Evolutionary conservation across 805 yeast genomes (phyloP).

Genomic region (Ogataea glucozyma): DNA sequence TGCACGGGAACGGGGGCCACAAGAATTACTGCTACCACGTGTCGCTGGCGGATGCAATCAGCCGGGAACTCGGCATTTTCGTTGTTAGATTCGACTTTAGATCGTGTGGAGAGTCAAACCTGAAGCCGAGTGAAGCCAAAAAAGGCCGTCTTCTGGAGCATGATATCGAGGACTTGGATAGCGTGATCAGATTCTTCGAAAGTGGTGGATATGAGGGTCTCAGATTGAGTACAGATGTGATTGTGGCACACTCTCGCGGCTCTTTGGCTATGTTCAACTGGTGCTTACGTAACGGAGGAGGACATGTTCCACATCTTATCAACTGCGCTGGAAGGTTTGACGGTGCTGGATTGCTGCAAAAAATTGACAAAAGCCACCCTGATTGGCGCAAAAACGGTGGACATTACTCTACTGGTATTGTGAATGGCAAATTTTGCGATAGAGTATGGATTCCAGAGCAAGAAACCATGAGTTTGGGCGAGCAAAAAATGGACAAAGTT

Average conservation of each 20-base stretch:
- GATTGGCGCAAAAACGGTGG: constrained; percentile 45
- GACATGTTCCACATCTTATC: constrained; percentile 58
- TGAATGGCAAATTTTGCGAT: constrained; percentile 49
- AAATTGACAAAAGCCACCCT: constrained; percentile 37
- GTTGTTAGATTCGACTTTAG: constrained; percentile 82
- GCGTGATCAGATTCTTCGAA: constrained; percentile 40
- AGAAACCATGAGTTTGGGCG: constrained; percentile 54
- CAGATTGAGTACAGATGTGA: constrained; percentile 50
- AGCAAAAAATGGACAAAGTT: constrained; percentile 46
- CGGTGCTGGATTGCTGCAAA: constrained; percentile 46
- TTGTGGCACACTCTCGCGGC: constrained; percentile 84
- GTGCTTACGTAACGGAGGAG: constrained; percentile 44
- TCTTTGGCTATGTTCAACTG: constrained; percentile 72
- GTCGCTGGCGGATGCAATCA: constrained; percentile 57
- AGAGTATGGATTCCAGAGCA: constrained; percentile 43
- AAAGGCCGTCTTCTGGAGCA: constrained; percentile 60
- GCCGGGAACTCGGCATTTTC: constrained; percentile 58
- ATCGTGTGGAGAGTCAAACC: constrained; percentile 78
- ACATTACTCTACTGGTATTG: constrained; percentile 40
- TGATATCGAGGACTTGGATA: constrained; percentile 69
- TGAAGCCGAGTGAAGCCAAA: constrained; percentile 42
- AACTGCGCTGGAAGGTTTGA: constrained; percentile 74
- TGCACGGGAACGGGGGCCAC: constrained; percentile 90
- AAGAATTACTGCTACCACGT: constrained; percentile 76
- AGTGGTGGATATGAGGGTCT: constrained; percentile 34